Evolutionary conservation across 1,139 yeast genomes (phyloP).

Genomic region (Blastobotrys indianensis): DNA sequence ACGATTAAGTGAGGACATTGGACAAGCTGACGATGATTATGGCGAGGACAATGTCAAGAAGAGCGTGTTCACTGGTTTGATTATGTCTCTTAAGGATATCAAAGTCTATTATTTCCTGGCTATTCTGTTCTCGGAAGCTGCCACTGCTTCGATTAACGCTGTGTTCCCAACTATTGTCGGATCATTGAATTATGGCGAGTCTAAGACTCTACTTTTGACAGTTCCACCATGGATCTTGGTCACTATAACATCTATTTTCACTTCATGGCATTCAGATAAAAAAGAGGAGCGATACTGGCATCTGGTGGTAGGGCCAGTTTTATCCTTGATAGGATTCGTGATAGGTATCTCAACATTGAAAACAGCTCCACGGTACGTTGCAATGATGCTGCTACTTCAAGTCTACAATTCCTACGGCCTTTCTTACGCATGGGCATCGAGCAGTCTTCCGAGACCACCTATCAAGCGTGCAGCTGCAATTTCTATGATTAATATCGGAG

Average conservation of each 20-base stretch:
- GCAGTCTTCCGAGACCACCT: slow-evolving; percentile 47
- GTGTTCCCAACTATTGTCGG: slow-evolving; percentile 57
- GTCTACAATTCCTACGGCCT: slow-evolving; percentile 52
- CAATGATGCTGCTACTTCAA: slow-evolving; percentile 59
- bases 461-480: slow-evolving; percentile 42
- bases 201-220: slow-evolving; percentile 49
- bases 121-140: slow-evolving; percentile 19
- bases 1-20: slow-evolving; percentile 10
- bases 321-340: slow-evolving; percentile 46
- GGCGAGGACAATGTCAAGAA: background rate
- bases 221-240: slow-evolving; percentile 58
- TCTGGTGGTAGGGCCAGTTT: slow-evolving; percentile 41
- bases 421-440: slow-evolving; percentile 52
- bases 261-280: slow-evolving; percentile 56
- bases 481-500: slow-evolving; percentile 26
- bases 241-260: slow-evolving; percentile 46
- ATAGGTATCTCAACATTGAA: slow-evolving; percentile 51
- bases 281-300: slow-evolving; percentile 52
- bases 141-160: slow-evolving; percentile 54
- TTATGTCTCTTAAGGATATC: slow-evolving; percentile 17
- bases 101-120: slow-evolving; percentile 35
- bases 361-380: slow-evolving; percentile 54
- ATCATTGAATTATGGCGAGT: slow-evolving; percentile 46
- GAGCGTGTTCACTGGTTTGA: slow-evolving; percentile 11
- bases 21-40: slow-evolving; percentile 9